Percentiles rank a stretch among this genome's conserved stretches.
Conservation (phyloP, 495 filamentous ascomycete species). For the Lineolata rhizophorae region DNA sequence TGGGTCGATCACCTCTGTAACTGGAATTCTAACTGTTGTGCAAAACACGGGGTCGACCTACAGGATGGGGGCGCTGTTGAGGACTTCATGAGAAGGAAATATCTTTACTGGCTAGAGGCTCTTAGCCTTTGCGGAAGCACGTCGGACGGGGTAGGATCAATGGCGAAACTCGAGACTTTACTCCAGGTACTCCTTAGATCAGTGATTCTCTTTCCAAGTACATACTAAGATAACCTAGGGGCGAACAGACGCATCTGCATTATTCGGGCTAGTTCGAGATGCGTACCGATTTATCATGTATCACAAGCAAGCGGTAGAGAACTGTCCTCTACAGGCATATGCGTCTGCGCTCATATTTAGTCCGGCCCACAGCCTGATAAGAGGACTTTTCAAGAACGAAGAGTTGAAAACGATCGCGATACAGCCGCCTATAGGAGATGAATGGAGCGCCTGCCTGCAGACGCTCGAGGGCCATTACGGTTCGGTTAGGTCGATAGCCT, state of each 20-base stretch:
- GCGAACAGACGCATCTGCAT: constrained; percentile 4
- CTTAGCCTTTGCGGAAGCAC: not conserved
- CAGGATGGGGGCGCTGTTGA: not conserved
- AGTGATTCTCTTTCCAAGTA: not conserved
- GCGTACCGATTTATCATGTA: constrained; percentile 14
- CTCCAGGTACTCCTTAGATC: not conserved
- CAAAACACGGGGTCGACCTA: not conserved
- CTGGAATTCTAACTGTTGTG: not conserved
- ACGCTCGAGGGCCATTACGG: constrained; percentile 11
- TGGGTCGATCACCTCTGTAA: too few species aligned
- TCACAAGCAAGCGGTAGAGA: constrained; percentile 12
- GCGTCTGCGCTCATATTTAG: constrained; percentile 17
- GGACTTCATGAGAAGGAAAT: not conserved
- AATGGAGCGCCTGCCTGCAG: constrained; percentile 1
- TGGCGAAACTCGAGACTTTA: not conserved
- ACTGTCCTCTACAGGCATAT: constrained; percentile 17
- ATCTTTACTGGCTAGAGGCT: too few species aligned
- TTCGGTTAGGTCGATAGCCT: constrained; percentile 2
- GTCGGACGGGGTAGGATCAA: not conserved
- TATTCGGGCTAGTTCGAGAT: constrained; percentile 9
- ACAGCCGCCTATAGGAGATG: constrained; percentile 1
- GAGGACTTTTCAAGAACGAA: constrained; percentile 5
- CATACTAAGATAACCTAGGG: constrained; percentile 5
- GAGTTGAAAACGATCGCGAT: constrained; percentile 4
- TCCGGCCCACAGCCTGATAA: constrained; percentile 6